These are phyloP conservation scores for Myxozyma neotropica DNA, from an alignment of 805 yeast genomes.

Conservation along the genomic window DNA sequence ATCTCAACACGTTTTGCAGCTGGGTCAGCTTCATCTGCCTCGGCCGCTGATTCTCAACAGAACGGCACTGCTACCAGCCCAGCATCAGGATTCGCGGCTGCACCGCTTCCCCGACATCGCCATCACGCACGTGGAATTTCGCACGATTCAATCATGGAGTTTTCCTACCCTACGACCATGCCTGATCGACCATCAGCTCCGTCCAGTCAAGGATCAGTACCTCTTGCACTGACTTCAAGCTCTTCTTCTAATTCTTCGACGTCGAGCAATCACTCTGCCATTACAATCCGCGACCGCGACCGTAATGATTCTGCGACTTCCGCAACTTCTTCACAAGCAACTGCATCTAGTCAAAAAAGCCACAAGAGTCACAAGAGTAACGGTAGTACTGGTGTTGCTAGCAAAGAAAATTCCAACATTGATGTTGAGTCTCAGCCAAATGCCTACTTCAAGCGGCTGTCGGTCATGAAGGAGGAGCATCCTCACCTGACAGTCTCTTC, in stretches of 20 bases:
- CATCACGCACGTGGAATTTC: slow-evolving; percentile 35
- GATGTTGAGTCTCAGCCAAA: slow-evolving; percentile 32
- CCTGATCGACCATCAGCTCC: slow-evolving; percentile 1
- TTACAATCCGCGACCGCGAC: neutral
- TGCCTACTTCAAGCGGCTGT: slow-evolving; percentile 36
- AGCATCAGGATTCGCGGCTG: slow-evolving; percentile 1
- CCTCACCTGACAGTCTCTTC: slow-evolving; percentile 16
- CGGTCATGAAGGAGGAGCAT: slow-evolving; percentile 31
- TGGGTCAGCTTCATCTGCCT: neutral
- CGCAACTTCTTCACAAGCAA: neutral
- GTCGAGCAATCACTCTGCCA: slow-evolving; percentile 3
- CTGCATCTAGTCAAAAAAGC: neutral
- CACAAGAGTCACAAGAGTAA: slow-evolving; percentile 10
- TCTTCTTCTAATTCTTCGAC: slow-evolving; percentile 8
- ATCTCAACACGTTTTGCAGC: neutral
- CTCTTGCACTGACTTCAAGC: neutral
- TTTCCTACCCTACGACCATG: neutral
- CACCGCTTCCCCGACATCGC: slow-evolving; percentile 16
- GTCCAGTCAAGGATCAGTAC: neutral
- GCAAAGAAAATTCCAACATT: neutral
- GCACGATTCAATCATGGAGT: slow-evolving; percentile 33
- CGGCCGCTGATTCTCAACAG: neutral
- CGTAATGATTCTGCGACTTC: slow-evolving; percentile 7
- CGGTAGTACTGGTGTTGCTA: slow-evolving; percentile 1
- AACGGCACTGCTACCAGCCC: neutral